These are phyloP conservation scores for Bipolaris cookei DNA, from an alignment of 2,329 filamentous ascomycete genomes.

Conservation along the genomic window DNA sequence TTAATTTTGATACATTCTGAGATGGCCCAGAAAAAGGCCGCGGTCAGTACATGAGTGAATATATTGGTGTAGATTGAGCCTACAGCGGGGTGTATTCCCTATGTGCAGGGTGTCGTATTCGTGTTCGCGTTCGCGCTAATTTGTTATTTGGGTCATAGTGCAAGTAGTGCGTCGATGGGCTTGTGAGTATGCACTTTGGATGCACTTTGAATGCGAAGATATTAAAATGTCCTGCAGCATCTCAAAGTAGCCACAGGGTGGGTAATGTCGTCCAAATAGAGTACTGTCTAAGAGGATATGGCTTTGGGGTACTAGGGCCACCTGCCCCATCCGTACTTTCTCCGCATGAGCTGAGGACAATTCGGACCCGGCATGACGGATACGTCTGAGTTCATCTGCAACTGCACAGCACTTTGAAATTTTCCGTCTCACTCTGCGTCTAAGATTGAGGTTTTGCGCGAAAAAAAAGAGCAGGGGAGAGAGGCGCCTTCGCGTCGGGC, in stretches of 20 bases:
- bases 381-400: slow-evolving; percentile 9
- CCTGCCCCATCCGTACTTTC: slow-evolving; percentile 17
- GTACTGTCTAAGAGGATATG: slow-evolving; percentile 5
- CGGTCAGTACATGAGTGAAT: neutral
- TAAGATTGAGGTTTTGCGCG: neutral
- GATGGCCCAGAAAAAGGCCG: neutral
- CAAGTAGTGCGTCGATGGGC: too few relatives aligned
- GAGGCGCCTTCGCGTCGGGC: neutral
- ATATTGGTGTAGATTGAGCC: too few relatives aligned
- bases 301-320: slow-evolving; percentile 11
- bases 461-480: neutral
- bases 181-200: too few relatives aligned
- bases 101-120: neutral
- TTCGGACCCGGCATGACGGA: slow-evolving; percentile 20
- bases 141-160: neutral
- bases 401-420: neutral
- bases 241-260: too few relatives aligned
- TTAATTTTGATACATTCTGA: neutral
- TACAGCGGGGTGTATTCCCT: neutral
- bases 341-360: slow-evolving; percentile 20
- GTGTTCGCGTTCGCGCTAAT: too few relatives aligned
- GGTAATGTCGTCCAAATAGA: slow-evolving; percentile 12
- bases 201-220: too few relatives aligned
- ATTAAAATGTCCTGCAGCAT: neutral
- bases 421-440: neutral